Evolutionary conservation across 306 rosid genomes (phyloP).

Genomic region (Lathyrus oleraceus): DNA sequence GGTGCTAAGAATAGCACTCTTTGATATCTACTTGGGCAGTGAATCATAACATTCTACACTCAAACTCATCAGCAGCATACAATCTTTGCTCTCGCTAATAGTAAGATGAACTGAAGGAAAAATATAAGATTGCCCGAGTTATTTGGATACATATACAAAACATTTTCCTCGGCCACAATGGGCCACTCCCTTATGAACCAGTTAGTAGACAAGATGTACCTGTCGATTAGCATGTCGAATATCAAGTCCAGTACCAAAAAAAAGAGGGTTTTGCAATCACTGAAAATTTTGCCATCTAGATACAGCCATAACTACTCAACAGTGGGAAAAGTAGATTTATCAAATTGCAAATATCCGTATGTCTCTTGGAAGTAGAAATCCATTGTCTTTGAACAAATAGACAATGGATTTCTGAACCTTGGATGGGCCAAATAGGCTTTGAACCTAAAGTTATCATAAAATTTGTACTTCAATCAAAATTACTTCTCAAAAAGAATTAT

Average conservation of each 20-base stretch:
- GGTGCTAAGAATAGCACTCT: slow-evolving; percentile 27
- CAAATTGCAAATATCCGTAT: slow-evolving; percentile 2
- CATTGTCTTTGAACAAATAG: no score
- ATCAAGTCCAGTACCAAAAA: background rate
- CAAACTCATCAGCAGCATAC: background rate
- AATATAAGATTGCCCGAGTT: background rate
- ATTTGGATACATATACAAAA: background rate
- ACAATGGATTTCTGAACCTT: no score
- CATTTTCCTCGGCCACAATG: slow-evolving; percentile 15
- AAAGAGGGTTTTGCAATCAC: slow-evolving; percentile 4
- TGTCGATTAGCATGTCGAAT: slow-evolving; percentile 7
- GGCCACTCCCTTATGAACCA: background rate
- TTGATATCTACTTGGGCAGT: slow-evolving; percentile 11
- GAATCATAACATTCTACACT: slow-evolving; percentile 7
- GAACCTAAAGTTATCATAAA: background rate
- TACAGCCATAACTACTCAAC: background rate
- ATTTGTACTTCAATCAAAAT: background rate
- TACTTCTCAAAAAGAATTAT: background rate
- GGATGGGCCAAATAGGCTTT: background rate
- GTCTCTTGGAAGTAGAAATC: background rate
- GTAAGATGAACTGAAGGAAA: background rate
- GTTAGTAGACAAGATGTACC: slow-evolving; percentile 4
- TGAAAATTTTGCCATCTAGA: slow-evolving; percentile 18
- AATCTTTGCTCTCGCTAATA: background rate
- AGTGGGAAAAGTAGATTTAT: slow-evolving; percentile 18